phyloP scores from a whole-genome alignment of 805 yeast species.

The Diddensiella transvaalensis region DNA sequence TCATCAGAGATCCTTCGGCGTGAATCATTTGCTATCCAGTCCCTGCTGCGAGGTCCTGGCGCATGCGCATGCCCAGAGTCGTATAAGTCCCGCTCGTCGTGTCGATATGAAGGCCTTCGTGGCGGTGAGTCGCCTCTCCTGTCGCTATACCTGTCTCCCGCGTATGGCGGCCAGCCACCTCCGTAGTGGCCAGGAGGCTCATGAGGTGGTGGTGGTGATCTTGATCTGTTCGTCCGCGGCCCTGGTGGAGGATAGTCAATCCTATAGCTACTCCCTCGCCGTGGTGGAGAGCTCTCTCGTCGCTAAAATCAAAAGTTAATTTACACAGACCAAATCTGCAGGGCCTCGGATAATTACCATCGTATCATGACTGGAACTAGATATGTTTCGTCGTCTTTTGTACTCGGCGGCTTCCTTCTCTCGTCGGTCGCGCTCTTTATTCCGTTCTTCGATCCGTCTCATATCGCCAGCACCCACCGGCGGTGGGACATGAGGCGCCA shows the following conservation, averaged over 20 bases:
- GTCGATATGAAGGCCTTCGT: neutral
- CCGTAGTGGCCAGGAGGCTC: neutral
- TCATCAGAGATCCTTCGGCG: neutral
- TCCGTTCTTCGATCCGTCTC: constrained; percentile 24
- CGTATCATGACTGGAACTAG: neutral
- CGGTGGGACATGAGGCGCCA: constrained; percentile 12
- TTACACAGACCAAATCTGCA: no score
- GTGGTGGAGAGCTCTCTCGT: constrained; percentile 9
- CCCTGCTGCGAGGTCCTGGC: neutral
- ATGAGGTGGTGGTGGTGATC: constrained; percentile 4
- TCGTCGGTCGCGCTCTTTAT: constrained; percentile 27
- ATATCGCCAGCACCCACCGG: constrained; percentile 14
- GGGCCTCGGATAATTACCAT: neutral
- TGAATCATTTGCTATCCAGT: neutral
- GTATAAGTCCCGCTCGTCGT: neutral
- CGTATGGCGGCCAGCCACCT: neutral
- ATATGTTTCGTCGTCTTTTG: constrained; percentile 22
- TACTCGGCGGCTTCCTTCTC: constrained; percentile 27
- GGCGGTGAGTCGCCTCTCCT: constrained; percentile 1
- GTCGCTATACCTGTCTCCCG: neutral
- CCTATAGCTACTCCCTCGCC: constrained; percentile 1
- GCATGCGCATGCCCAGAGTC: neutral
- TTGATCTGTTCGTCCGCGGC: neutral
- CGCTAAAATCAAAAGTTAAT: neutral
- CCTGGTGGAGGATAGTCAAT: neutral